Conservation (phyloP, 495 filamentous ascomycete genomes). For the Articulospora tetracladia region DNA sequence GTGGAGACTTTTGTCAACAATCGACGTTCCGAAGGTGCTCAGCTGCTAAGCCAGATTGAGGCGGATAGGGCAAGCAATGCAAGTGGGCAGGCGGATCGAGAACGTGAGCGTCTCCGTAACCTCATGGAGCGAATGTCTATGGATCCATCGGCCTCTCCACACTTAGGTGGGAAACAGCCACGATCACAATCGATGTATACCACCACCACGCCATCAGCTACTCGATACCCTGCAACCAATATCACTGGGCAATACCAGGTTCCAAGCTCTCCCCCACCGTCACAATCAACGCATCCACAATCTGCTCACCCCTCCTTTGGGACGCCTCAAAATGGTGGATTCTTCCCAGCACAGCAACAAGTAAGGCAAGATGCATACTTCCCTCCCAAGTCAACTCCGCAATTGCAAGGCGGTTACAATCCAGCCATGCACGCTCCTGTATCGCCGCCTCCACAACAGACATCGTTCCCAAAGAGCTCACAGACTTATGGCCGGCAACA, state of each 20-base stretch:
- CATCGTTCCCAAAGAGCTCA: slow-evolving; percentile 32
- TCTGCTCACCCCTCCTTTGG: slow-evolving; percentile 29
- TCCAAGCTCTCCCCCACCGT: slow-evolving; percentile 40
- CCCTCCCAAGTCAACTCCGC: slow-evolving; percentile 10
- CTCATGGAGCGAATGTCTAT: slow-evolving; percentile 96
- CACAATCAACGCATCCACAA: slow-evolving; percentile 26
- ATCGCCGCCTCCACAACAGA: slow-evolving; percentile 51
- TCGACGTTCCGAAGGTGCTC: slow-evolving; percentile 83
- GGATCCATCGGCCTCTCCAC: slow-evolving; percentile 49
- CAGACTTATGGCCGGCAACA: slow-evolving; percentile 51
- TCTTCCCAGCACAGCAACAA: slow-evolving; percentile 25
- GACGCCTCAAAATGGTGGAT: slow-evolving; percentile 28
- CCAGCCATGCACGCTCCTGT: slow-evolving; percentile 39
- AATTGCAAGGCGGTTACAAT: slow-evolving; percentile 22
- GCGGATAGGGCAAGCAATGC: slow-evolving; percentile 63
- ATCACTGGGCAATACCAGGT: slow-evolving; percentile 46
- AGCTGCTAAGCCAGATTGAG: slow-evolving; percentile 85
- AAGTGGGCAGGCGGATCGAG: slow-evolving; percentile 73
- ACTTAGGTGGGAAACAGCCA: slow-evolving; percentile 39
- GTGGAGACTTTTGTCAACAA: slow-evolving; percentile 97
- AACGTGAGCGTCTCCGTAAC: slow-evolving; percentile 78
- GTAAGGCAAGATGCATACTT: slow-evolving; percentile 10
- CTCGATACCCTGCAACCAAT: slow-evolving; percentile 43
- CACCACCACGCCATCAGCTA: slow-evolving; percentile 34
- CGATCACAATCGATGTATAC: slow-evolving; percentile 42